phyloP scores from a whole-genome alignment of 441 rosid genomes.

The Adansonia rubrostipa region DNA sequence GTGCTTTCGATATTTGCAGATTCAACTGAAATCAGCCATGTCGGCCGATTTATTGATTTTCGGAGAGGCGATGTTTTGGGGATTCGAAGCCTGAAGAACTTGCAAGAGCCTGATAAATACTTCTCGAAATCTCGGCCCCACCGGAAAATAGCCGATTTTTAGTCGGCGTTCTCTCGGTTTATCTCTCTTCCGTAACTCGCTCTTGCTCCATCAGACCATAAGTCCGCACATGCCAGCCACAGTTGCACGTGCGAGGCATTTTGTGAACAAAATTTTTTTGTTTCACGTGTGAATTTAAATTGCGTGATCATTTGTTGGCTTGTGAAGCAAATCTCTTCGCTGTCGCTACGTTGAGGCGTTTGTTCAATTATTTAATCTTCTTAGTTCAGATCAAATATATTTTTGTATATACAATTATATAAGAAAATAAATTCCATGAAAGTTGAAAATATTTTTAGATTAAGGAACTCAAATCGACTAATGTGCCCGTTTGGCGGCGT shows the following conservation, averaged over 20 bases:
- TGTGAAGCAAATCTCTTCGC: constrained; percentile 15
- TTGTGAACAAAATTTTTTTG: neutral
- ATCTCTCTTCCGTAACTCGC: neutral
- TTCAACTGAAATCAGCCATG: constrained; percentile 42
- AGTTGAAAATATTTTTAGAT: neutral
- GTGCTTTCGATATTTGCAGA: constrained; percentile 29
- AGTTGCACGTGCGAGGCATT: constrained; percentile 23
- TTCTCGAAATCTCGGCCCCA: constrained; percentile 45
- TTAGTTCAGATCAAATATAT: neutral
- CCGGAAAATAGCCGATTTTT: constrained; percentile 72
- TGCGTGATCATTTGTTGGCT: constrained; percentile 24
- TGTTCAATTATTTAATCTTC: neutral
- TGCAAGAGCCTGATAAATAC: constrained; percentile 54
- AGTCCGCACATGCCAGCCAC: constrained; percentile 20
- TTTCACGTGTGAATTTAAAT: constrained; percentile 30
- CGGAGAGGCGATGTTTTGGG: constrained; percentile 53
- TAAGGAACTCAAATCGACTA: neutral
- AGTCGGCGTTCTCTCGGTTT: constrained; percentile 26
- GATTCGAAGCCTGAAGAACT: constrained; percentile 66
- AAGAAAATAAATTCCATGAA: neutral
- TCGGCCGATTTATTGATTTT: constrained; percentile 38
- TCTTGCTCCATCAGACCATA: neutral
- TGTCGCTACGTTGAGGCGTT: constrained; percentile 10
- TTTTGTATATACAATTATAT: neutral
- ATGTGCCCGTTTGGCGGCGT: constrained; percentile 22